phyloP scores from a whole-genome alignment of 2,329 filamentous ascomycete genomes.

The Colletotrichum sp. region DNA sequence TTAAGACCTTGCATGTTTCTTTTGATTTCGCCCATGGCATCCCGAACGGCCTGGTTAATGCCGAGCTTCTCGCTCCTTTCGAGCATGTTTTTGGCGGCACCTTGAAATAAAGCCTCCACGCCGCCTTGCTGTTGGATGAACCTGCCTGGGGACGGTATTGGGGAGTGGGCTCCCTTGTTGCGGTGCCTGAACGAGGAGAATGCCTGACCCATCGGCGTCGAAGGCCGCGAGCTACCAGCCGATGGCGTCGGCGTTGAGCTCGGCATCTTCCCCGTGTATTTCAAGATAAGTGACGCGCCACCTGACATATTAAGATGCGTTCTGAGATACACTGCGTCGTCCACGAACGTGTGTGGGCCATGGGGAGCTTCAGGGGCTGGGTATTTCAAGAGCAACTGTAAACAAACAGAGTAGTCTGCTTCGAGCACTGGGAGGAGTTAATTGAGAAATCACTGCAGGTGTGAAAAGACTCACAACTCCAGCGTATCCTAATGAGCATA shows the following conservation, averaged over 20 bases:
- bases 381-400: slow-evolving; percentile 85
- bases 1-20: slow-evolving; percentile 76
- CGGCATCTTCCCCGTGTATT: slow-evolving; percentile 69
- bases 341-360: slow-evolving; percentile 79
- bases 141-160: slow-evolving; percentile 51
- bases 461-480: slow-evolving; percentile 69
- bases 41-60: slow-evolving; percentile 81
- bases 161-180: slow-evolving; percentile 46
- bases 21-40: slow-evolving; percentile 79
- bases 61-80: slow-evolving; percentile 78
- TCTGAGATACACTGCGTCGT: slow-evolving; percentile 80
- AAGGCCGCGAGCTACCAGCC: slow-evolving; percentile 15
- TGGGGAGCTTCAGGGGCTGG: slow-evolving; percentile 67
- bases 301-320: slow-evolving; percentile 68
- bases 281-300: slow-evolving; percentile 69
- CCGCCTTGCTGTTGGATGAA: slow-evolving; percentile 62
- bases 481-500: slow-evolving; percentile 91
- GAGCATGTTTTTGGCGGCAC: slow-evolving; percentile 76
- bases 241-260: slow-evolving; percentile 28
- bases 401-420: slow-evolving; percentile 84
- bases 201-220: slow-evolving; percentile 22
- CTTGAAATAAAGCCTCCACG: slow-evolving; percentile 76
- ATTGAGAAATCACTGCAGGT: background rate
- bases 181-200: slow-evolving; percentile 42
- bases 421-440: slow-evolving; percentile 67